Evolutionary conservation across 305 asterid genomes (phyloP), one percentile per base, ranked within the genome.

Genomic region (Solanum hybrid): DNA sequence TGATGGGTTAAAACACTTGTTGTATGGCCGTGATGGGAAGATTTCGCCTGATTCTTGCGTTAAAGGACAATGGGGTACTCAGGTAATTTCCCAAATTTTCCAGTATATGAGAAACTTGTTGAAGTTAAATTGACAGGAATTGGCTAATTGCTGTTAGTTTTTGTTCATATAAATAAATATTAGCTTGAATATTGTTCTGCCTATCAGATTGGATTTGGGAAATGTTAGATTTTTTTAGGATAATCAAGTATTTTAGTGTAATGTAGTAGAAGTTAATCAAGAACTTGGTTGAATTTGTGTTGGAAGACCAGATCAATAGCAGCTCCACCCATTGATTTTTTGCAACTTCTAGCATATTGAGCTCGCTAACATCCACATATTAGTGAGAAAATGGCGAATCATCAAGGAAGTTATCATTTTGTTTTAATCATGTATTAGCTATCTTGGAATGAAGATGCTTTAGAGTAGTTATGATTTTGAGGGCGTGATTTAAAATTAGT

Each of bases 41-140:
- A 95, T 95, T 89, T 90, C 95, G 13, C 89, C 96, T 78, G 95
- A 93, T 66, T 93, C 96, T 87, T 97, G 99, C 87, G 85, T 94
- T 40, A 97, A 96, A 91, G 99, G 98, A 35, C 99, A 97, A 90
- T 97, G 99, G 99, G 99, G 98, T 73, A 94, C 98, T 45, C 99
- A 97, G 98, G 99, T 96, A 91, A 36, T 27, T 51, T 77, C 34
- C 13, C 17, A 35, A 10, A 3, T 60, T 82, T 42, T 35, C 71
- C 37, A 10, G 69, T 34, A 4, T 35, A 79, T 7, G 85, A 40
- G 85, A 37, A n/a, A n/a, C 51, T 78, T 78, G 31, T 78, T 37
- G 2, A 37, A 37, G 85, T 80, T 38, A 80, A 7, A 40, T 7
- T 8, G 14, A 80, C 15, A 8, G 27, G 84, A 42, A 2, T 0